Evolutionary conservation across 371 early-diverging fungal species (phyloP).

Genomic region (Apophysomyces sp.): DNA sequence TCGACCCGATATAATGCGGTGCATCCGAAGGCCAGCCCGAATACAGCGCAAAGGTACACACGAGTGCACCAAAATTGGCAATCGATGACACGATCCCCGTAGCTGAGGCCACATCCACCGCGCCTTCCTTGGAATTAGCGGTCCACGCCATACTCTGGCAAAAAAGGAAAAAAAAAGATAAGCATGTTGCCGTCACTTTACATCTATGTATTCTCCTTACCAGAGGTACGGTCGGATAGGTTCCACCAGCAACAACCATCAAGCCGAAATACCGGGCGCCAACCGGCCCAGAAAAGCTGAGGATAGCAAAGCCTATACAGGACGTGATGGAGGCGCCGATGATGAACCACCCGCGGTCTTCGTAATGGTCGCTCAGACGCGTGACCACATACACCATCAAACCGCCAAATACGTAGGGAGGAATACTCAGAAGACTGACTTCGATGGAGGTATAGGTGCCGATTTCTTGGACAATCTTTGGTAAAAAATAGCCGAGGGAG

Average conservation of each 20-base stretch:
- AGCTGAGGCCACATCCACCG: conserved; percentile 42
- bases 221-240: conserved; percentile 51
- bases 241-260: conserved; percentile 48
- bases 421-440: conserved; percentile 50
- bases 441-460: conserved; percentile 42
- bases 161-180: too few relatives aligned
- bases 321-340: conserved; percentile 34
- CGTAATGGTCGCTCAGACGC: conserved; percentile 30
- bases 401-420: conserved; percentile 49
- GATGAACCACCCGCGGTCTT: conserved; percentile 44
- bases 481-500: conserved; percentile 46
- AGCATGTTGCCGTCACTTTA: too few relatives aligned
- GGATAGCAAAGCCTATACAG: conserved; percentile 39
- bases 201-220: too few relatives aligned
- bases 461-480: conserved; percentile 46
- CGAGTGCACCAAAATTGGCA: conserved; percentile 47
- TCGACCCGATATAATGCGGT: conserved; percentile 48
- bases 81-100: conserved; percentile 50
- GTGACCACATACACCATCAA: conserved; percentile 40
- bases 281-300: conserved; percentile 36
- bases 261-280: conserved; percentile 47
- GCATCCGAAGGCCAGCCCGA: conserved; percentile 50
- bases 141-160: conserved; percentile 52
- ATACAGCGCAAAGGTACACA: conserved; percentile 49
- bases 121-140: conserved; percentile 45